phyloP scores from a whole-genome alignment of 1,139 yeast species.

The Debaryomyces sp. region DNA sequence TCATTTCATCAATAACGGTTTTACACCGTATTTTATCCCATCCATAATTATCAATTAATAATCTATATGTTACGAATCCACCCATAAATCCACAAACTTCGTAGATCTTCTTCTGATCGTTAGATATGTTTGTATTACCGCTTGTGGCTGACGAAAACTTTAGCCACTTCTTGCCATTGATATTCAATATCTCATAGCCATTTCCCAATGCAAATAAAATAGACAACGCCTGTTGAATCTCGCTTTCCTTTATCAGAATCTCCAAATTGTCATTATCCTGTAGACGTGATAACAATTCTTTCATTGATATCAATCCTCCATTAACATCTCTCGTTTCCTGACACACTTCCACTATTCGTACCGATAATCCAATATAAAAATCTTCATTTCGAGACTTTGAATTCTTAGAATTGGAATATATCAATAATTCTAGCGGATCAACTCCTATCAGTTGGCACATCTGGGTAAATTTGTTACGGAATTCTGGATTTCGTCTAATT shows the following conservation, averaged over 20 bases:
- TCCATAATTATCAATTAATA: slow-evolving; percentile 68
- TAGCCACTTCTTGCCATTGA: slow-evolving; percentile 42
- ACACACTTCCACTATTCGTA: slow-evolving; percentile 75
- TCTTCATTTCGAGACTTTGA: slow-evolving; percentile 41
- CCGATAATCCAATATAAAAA: slow-evolving; percentile 65
- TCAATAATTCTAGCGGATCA: slow-evolving; percentile 69
- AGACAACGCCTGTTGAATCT: slow-evolving; percentile 23
- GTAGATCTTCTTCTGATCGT: slow-evolving; percentile 69
- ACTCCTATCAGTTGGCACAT: slow-evolving; percentile 80
- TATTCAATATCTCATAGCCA: slow-evolving; percentile 38
- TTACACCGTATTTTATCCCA: slow-evolving; percentile 71
- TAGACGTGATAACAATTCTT: slow-evolving; percentile 50
- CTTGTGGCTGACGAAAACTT: slow-evolving; percentile 38
- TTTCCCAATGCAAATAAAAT: slow-evolving; percentile 32
- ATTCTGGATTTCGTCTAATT: slow-evolving; percentile 63
- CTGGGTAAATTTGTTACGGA: slow-evolving; percentile 69
- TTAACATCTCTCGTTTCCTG: slow-evolving; percentile 68
- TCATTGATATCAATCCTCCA: slow-evolving; percentile 75
- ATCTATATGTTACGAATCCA: slow-evolving; percentile 61
- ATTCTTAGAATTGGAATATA: slow-evolving; percentile 25
- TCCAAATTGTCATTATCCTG: slow-evolving; percentile 23
- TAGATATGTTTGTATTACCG: slow-evolving; percentile 31
- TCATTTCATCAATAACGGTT: slow-evolving; percentile 75
- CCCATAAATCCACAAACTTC: slow-evolving; percentile 74
- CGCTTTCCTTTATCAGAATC: slow-evolving; percentile 20